Conservation (phyloP, 2,329 filamentous ascomycete genomes). For the Arthrobotrys sinensis region DNA sequence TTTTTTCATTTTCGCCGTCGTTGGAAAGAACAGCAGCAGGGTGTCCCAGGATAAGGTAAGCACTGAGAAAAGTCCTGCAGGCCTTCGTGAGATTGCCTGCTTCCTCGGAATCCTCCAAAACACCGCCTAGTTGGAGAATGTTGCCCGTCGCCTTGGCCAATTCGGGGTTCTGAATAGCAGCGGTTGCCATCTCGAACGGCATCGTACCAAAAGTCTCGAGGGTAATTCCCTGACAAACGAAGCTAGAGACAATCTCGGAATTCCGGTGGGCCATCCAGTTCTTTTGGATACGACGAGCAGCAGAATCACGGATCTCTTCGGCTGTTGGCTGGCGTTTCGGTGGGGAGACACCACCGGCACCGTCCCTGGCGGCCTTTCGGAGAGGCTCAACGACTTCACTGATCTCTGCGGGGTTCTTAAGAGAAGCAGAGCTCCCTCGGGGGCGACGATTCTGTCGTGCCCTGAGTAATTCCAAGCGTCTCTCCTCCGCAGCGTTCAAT, state of each 20-base stretch:
- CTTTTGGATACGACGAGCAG: constrained; percentile 77
- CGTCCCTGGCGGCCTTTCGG: constrained; percentile 67
- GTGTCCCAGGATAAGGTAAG: constrained; percentile 84
- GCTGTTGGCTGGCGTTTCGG: constrained; percentile 64
- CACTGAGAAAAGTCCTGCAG: constrained; percentile 82
- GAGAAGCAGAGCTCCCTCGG: constrained; percentile 73
- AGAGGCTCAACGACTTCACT: constrained; percentile 72
- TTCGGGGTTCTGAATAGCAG: constrained; percentile 77
- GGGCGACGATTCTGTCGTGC: constrained; percentile 71
- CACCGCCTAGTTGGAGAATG: constrained; percentile 78
- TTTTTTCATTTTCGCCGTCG: constrained; percentile 75
- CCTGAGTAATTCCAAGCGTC: constrained; percentile 76
- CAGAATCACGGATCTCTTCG: constrained; percentile 74
- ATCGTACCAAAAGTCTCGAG: constrained; percentile 80
- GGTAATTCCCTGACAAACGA: constrained; percentile 77
- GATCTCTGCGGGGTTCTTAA: constrained; percentile 67
- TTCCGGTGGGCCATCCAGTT: constrained; percentile 77
- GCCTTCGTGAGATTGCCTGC: constrained; percentile 79
- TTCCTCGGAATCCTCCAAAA: constrained; percentile 74
- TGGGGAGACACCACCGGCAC: constrained; percentile 14
- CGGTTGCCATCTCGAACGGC: constrained; percentile 81
- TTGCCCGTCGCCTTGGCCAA: constrained; percentile 78
- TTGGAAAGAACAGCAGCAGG: constrained; percentile 83
- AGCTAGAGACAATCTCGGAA: constrained; percentile 76
- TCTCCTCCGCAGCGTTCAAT: constrained; percentile 81